A percentile compares a stretch with the other conserved stretches of the same genome.
These are phyloP conservation scores for Eucalyptus guilfoylei DNA, from an alignment of 345 rosid genomes.

Conservation along the genomic window DNA sequence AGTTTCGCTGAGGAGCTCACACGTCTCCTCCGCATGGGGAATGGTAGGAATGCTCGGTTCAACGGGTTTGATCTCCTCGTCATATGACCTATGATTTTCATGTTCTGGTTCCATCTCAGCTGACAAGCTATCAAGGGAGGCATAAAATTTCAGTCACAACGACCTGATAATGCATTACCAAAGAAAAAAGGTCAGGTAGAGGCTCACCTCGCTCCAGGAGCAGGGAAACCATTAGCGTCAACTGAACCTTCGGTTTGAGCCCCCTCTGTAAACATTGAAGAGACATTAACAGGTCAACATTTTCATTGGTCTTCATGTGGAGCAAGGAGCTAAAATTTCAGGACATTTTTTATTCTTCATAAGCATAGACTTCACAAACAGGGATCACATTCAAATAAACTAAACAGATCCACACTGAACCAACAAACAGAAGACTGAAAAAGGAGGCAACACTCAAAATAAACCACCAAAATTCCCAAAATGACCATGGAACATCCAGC, in stretches of 20 bases:
- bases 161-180: neutral
- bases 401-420: neutral
- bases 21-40: conserved; percentile 1
- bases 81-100: conserved; percentile 1
- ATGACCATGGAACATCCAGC: neutral
- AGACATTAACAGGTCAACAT: conserved; percentile 6
- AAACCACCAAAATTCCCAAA: neutral
- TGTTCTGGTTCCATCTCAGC: conserved; percentile 20
- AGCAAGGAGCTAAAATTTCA: neutral
- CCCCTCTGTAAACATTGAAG: conserved; percentile 18
- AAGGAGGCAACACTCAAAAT: neutral
- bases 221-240: conserved; percentile 37
- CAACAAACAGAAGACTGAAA: neutral
- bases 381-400: neutral
- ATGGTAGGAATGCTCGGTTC: neutral
- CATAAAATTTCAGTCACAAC: neutral
- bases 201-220: conserved; percentile 37
- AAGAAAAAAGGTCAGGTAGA: neutral
- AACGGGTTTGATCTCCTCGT: conserved; percentile 7
- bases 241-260: conserved; percentile 8
- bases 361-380: neutral
- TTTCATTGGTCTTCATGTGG: neutral
- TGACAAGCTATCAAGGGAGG: conserved; percentile 15
- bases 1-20: conserved; percentile 26
- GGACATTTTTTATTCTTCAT: neutral